Evolutionary conservation across 2,329 filamentous ascomycete genomes (phyloP).

Genomic region (Fusarium mundagurra): DNA sequence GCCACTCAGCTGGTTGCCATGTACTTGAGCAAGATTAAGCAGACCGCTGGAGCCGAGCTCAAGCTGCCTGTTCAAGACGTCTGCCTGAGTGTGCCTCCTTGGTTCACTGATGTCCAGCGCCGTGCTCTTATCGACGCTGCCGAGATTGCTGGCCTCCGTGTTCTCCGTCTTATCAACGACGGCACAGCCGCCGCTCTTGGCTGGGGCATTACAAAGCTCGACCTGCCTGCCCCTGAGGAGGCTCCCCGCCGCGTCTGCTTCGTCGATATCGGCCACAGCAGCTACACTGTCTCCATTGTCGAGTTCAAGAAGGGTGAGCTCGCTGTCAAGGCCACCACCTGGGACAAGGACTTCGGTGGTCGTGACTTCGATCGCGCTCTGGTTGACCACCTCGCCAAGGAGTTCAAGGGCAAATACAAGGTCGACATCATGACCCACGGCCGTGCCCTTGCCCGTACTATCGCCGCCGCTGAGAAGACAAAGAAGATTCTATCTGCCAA

Average conservation of each 20-base stretch:
- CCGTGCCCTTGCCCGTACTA: constrained; percentile 88
- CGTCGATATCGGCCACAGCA: constrained; percentile 94
- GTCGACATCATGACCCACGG: constrained; percentile 91
- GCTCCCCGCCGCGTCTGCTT: constrained; percentile 91
- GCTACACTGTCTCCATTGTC: constrained; percentile 93
- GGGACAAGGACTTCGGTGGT: constrained; percentile 95
- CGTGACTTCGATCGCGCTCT: constrained; percentile 96
- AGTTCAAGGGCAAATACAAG: constrained; percentile 98
- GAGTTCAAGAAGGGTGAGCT: constrained; percentile 98
- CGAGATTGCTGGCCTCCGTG: constrained; percentile 92
- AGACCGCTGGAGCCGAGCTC: constrained; percentile 86
- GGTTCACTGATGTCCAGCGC: constrained; percentile 97
- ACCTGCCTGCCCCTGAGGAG: constrained; percentile 88
- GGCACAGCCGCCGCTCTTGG: constrained; percentile 95
- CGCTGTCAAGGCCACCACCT: constrained; percentile 89
- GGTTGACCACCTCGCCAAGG: constrained; percentile 91
- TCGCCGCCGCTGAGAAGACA: constrained; percentile 91
- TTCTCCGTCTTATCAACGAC: constrained; percentile 96
- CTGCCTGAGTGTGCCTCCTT: constrained; percentile 92
- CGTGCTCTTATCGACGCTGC: constrained; percentile 88
- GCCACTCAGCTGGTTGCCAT: constrained; percentile 93
- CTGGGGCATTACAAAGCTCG: constrained; percentile 97
- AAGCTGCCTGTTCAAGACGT: constrained; percentile 92
- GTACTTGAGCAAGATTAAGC: constrained; percentile 94
- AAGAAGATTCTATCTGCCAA: constrained; percentile 99